Evolutionary conservation across 2,329 filamentous ascomycete genomes (phyloP).

Genomic region (Aspergillus japonicus): DNA sequence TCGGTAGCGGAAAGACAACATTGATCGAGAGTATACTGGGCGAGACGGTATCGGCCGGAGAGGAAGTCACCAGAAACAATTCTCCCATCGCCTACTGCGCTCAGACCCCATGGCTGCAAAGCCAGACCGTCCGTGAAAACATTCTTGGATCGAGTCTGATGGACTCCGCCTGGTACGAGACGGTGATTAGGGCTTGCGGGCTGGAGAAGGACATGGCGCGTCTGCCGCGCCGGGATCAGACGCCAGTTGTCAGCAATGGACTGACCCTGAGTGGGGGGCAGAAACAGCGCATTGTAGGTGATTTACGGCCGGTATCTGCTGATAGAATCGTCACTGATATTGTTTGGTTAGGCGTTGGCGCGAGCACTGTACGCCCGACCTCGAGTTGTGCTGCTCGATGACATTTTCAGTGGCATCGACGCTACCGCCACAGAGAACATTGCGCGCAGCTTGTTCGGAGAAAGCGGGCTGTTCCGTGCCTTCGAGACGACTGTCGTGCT

Average conservation of each 20-base stretch:
- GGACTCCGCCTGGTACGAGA: conserved; percentile 32
- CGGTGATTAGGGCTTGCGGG: conserved; percentile 26
- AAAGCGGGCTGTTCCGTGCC: not conserved
- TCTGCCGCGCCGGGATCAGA: conserved; percentile 32
- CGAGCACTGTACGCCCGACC: conserved; percentile 46
- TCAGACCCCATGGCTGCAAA: conserved; percentile 23
- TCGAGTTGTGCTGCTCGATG: conserved; percentile 46
- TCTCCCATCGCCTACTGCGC: conserved; percentile 22
- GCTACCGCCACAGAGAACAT: conserved; percentile 42
- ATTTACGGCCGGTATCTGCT: not conserved
- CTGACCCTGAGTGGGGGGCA: conserved; percentile 48
- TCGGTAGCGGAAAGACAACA: conserved; percentile 49
- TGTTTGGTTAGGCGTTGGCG: conserved; percentile 33
- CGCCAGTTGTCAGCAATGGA: conserved; percentile 44
- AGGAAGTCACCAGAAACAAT: not conserved
- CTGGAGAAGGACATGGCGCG: conserved; percentile 30
- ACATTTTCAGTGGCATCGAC: conserved; percentile 48
- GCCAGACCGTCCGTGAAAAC: conserved; percentile 23
- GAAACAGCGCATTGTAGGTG: conserved; percentile 42
- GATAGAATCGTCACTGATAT: not conserved
- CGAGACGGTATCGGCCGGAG: conserved; percentile 22
- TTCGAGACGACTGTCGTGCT: not conserved
- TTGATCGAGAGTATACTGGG: conserved; percentile 37
- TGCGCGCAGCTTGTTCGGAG: conserved; percentile 32
- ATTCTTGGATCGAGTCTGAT: conserved; percentile 25